Evolutionary conservation across 2,329 filamentous ascomycete genomes (phyloP).

Genomic region (Paracoccidioides brasiliensis): DNA sequence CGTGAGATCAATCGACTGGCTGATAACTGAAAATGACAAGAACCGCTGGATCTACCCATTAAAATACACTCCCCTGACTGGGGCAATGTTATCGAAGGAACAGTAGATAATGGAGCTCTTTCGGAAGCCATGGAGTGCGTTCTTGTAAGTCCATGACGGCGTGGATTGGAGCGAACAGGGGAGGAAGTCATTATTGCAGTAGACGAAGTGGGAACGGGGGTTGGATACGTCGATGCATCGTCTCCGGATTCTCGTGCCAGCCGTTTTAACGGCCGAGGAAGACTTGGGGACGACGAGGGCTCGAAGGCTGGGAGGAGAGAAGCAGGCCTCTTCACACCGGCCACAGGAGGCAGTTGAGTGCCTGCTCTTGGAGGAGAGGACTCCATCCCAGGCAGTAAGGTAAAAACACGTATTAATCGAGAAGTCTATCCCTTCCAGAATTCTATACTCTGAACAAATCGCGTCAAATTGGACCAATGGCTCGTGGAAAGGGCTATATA

Average conservation of each 20-base stretch:
- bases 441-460: background rate
- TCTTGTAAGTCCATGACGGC: slow-evolving; percentile 41
- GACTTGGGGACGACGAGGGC: slow-evolving; percentile 36
- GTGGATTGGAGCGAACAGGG: slow-evolving; percentile 45
- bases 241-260: slow-evolving; percentile 32
- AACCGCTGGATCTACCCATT: slow-evolving; percentile 90
- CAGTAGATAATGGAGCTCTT: slow-evolving; percentile 66
- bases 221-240: slow-evolving; percentile 60
- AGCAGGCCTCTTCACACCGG: slow-evolving; percentile 35
- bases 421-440: background rate
- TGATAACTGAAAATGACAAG: slow-evolving; percentile 88
- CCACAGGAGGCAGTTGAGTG: slow-evolving; percentile 19
- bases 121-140: slow-evolving; percentile 56
- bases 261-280: slow-evolving; percentile 36
- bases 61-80: slow-evolving; percentile 67
- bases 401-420: slow-evolving; percentile 5
- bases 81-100: slow-evolving; percentile 70
- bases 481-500: background rate
- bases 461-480: slow-evolving; percentile 4
- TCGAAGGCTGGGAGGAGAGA: slow-evolving; percentile 38
- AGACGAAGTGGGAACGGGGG: slow-evolving; percentile 84
- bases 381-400: slow-evolving; percentile 22
- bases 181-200: slow-evolving; percentile 84
- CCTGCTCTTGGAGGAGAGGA: slow-evolving; percentile 26
- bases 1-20: slow-evolving; percentile 86